These are phyloP conservation scores for Solanum lignicaule DNA, from an alignment of 257 asterid genomes.

Conservation along the genomic window DNA sequence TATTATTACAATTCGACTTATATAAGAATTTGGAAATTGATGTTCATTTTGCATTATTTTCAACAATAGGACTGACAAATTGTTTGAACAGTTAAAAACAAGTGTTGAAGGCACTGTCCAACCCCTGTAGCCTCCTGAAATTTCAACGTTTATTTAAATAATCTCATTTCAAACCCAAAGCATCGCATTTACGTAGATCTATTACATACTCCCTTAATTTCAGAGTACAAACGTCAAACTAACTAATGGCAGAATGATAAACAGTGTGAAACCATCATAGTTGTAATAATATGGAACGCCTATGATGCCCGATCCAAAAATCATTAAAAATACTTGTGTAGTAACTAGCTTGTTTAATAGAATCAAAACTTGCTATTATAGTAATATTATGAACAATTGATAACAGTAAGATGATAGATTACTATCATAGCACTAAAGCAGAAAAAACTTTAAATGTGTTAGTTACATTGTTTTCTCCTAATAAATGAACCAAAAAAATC, in stretches of 20 bases:
- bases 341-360: background rate
- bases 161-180: background rate
- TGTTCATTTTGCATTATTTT: background rate
- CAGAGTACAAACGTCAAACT: background rate
- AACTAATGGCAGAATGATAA: too few species aligned
- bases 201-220: background rate
- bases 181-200: background rate
- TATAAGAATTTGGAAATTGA: background rate
- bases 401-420: background rate
- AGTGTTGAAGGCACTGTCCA: background rate
- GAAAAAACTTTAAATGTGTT: background rate
- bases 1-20: background rate
- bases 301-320: too few species aligned
- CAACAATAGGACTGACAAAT: too few species aligned
- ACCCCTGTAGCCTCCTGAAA: background rate
- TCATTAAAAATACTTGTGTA: too few species aligned
- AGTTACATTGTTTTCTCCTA: background rate
- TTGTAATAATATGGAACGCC: too few species aligned
- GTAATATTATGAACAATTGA: background rate
- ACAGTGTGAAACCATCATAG: background rate
- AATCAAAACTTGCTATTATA: background rate
- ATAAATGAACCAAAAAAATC: background rate
- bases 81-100: background rate
- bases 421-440: background rate
- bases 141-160: background rate